Evolutionary conservation across 352 stramenopile species (phyloP), one percentile per base, ranked within the genome.

Genomic region (Phytopythium sindhum): DNA sequence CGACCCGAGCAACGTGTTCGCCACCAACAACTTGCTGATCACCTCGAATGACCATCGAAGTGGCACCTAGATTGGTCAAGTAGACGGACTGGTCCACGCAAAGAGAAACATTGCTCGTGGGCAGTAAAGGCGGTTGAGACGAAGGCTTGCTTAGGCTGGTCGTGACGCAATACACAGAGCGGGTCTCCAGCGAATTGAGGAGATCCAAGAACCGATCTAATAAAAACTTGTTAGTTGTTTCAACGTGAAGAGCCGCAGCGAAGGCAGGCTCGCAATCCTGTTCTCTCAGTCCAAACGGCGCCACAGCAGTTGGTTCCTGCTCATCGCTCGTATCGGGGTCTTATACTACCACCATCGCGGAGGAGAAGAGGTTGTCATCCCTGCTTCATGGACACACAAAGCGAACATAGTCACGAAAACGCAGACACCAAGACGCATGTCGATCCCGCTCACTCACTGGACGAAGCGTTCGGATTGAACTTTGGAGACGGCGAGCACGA

Each of bases 1-100:
- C 15, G 96, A 98, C 62, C 86, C 90, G 24, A 75, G 70, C n/a
- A 98, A 98, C 67, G 74, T 97, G 23, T 97, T 98, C 82, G 92
- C 89, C 35, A 78, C 83, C 54, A 80, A 84, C 35, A 98, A 98
- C 72, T 57, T 90, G 44, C 67, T 82, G 23, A 1, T 53, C 24
- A 7, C 23, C 12, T 19, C 47, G 2, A 11, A 53, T 28, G 47
- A 29, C 1, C 47, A 10, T 15, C 2, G 4, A 24, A 11, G 47
- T 24, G 1, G 47, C 47, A 14, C 5, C 1, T 53, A 31, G 47
- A 53, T 24, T 26, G 42, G 33, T 14, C 7, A 39, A 10, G 31
- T 9, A 35, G 31, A 8, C 4, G 8, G 31, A 35, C 8, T 35
- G 31, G 31, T 35, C 8, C 31, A 8, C 4, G 31, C 8, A 8